Evolutionary conservation across 2,329 filamentous ascomycete genomes (phyloP).

Genomic region (Colletotrichum aenigma): DNA sequence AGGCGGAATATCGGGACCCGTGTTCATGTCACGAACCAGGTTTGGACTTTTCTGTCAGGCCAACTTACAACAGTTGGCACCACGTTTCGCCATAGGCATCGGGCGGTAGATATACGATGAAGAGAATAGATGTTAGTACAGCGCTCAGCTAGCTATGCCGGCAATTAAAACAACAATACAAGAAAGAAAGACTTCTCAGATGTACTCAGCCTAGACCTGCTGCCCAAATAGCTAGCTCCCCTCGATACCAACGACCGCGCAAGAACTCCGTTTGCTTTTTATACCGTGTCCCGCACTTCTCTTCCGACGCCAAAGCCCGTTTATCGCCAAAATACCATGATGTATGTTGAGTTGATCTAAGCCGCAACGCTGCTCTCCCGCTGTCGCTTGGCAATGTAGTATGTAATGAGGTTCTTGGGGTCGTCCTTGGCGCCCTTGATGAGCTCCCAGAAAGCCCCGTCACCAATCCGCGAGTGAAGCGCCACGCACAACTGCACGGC

Average conservation of each 20-base stretch:
- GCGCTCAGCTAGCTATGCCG: conserved; percentile 4
- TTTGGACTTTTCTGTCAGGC: background rate
- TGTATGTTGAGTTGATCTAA: background rate
- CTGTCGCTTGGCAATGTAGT: conserved; percentile 78
- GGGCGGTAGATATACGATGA: background rate
- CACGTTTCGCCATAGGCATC: background rate
- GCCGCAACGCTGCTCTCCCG: conserved; percentile 45
- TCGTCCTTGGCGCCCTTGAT: conserved; percentile 71
- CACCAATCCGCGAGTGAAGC: conserved; percentile 67
- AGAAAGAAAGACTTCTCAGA: conserved; percentile 7
- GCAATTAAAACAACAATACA: conserved; percentile 11
- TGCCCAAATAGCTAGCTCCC: background rate
- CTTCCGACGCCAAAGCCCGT: background rate
- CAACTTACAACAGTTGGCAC: background rate
- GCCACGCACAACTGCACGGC: conserved; percentile 81
- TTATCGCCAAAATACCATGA: background rate
- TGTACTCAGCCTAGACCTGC: conserved; percentile 9
- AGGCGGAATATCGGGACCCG: background rate
- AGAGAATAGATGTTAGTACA: conserved; percentile 9
- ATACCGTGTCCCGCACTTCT: background rate
- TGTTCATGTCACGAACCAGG: background rate
- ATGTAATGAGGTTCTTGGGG: conserved; percentile 77
- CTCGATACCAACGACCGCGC: background rate
- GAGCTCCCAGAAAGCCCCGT: conserved; percentile 69
- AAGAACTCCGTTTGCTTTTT: conserved; percentile 9